Percentiles rank a stretch among this genome's conserved stretches.
Conservation (phyloP, 768 basidiomycete genomes). For the Pisolithus albus region DNA sequence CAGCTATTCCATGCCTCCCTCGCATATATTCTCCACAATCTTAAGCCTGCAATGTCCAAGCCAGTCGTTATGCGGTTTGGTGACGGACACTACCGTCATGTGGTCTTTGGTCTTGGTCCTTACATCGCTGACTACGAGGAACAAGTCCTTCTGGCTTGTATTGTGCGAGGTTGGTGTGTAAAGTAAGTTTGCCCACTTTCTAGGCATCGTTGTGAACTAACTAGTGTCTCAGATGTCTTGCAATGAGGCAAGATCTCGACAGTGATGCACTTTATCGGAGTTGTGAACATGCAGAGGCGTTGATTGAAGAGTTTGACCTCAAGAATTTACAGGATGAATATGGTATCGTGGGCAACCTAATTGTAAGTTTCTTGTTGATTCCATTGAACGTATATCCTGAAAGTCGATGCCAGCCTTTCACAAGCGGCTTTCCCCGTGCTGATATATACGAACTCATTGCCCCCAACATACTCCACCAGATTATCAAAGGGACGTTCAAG, state of each 20-base stretch:
- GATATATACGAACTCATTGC: constrained; percentile 7
- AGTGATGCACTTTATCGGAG: neutral
- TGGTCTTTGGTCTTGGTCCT: constrained; percentile 28
- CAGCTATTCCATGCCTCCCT: constrained; percentile 27
- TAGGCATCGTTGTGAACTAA: neutral
- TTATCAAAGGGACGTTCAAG: constrained; percentile 38
- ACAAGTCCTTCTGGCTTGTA: constrained; percentile 26
- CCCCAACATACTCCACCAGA: constrained; percentile 23
- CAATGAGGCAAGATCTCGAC: neutral
- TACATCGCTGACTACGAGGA: constrained; percentile 36
- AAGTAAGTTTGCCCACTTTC: neutral
- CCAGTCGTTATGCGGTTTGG: constrained; percentile 18
- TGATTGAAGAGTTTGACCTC: neutral
- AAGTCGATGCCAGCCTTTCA: constrained; percentile 25
- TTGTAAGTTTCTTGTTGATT: constrained; percentile 11
- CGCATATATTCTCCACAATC: constrained; percentile 15
- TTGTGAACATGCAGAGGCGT: neutral
- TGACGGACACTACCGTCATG: constrained; percentile 25
- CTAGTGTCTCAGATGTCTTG: neutral
- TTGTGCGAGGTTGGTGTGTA: constrained; percentile 30
- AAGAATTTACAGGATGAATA: constrained; percentile 21
- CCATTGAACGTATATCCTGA: neutral
- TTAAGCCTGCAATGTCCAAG: constrained; percentile 21
- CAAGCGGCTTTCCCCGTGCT: constrained; percentile 25
- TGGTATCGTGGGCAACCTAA: constrained; percentile 20